Evolutionary conservation across 2,329 filamentous ascomycete species (phyloP), one percentile per base, ranked within the genome.

Genomic region (Acrodontium crateriforme): DNA sequence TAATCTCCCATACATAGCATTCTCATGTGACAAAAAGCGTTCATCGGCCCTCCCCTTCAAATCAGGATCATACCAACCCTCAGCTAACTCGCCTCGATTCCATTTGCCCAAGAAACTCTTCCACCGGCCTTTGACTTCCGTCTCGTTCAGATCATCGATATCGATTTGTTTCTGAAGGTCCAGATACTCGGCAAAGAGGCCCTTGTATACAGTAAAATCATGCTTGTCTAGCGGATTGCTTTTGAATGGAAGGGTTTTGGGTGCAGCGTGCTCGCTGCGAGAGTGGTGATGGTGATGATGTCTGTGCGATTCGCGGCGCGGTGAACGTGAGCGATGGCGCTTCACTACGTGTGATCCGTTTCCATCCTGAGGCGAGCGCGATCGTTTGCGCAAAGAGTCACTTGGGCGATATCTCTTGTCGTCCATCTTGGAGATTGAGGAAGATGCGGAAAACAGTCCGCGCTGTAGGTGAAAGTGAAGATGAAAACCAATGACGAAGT

Each of bases 61-160:
- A 32, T 69, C 69, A 6, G 84, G 79, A 47, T 91, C 82, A 55
- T 95, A 98, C 87, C 87, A 98, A 25, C 82, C 82, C 53, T 87
- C 78, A 4, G 80, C 78, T 38, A 95, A 63, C 57, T 87, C 81
- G 48, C 75, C 78, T 44, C 73, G 71, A 59, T 98, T 98, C 87
- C 89, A 98, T 63, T 84, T 87, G 3, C 69, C 65, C 9, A 87
- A 53, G 46, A 95, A 98, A 50, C 83, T 87, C 65, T 93, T 93
- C 84, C 87, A 98, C 30, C 87, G 64, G 2, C 85, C 84, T 39
- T 67, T 77, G 1, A 74, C 56, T 50, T 94, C 85, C n/a, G 69
- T 67, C 37, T 82, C 75, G 31, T 73, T 68, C 40, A 95, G 62
- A 7, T 70, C 66, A 11, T 74, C 64, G 2, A 91, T 59, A 29